Percentiles rank a stretch among this genome's conserved stretches.
phyloP scores from a whole-genome alignment of 257 asterid genomes.

The Solanum lycopersicoides region DNA sequence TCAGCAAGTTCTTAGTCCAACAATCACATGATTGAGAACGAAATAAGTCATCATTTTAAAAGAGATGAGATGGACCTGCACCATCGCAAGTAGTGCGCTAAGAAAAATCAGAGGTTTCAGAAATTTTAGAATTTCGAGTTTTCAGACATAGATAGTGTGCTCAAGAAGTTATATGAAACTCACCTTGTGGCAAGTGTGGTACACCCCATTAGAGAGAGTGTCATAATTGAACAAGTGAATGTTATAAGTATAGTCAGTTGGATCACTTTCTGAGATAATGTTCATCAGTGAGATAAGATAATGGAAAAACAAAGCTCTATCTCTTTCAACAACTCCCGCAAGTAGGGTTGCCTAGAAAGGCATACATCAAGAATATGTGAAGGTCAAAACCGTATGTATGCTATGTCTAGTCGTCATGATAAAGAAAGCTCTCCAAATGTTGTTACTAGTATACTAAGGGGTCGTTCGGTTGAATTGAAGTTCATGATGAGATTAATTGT shows the following conservation, averaged over 20 bases:
- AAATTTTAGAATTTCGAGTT: no score
- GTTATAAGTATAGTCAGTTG: neutral
- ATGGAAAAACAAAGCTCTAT: neutral
- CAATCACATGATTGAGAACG: neutral
- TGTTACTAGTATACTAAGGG: neutral
- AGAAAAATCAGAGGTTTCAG: neutral
- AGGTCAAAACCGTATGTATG: neutral
- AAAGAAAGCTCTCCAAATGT: neutral
- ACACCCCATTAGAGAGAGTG: neutral
- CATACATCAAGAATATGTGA: neutral
- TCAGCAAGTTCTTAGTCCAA: neutral
- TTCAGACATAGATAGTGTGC: neutral
- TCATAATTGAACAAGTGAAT: neutral
- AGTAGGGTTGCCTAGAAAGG: neutral
- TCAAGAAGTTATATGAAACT: neutral
- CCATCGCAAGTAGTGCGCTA: neutral
- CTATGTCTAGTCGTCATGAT: neutral
- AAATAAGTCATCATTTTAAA: neutral
- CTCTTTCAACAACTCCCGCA: neutral
- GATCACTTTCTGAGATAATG: neutral
- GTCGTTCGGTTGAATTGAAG: no score
- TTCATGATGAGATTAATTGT: no score
- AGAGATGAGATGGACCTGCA: neutral
- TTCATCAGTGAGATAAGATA: neutral
- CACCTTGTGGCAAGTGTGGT: neutral